Percentiles rank a stretch among this genome's conserved stretches.
These are phyloP conservation scores for Patellifolia procumbens DNA, from an alignment of 179 eudicot genomes.

Conservation along the genomic window DNA sequence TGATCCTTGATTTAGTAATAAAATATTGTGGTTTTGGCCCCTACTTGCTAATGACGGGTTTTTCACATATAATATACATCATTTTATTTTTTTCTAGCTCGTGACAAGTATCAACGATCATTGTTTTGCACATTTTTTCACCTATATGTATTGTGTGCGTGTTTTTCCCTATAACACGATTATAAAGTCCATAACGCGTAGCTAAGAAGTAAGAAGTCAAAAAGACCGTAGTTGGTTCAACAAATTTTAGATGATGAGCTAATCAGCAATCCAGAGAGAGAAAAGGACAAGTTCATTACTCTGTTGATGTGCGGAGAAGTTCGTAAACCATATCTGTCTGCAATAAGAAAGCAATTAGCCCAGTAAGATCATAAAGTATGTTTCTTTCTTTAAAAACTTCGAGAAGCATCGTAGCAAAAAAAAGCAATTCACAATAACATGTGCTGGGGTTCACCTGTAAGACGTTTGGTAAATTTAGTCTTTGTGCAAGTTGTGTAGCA, in stretches of 20 bases:
- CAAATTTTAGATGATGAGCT: neutral
- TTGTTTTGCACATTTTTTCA: neutral
- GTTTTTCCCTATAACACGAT: neutral
- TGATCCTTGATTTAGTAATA: no score
- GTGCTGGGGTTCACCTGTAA: conserved; percentile 58
- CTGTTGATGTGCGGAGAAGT: conserved; percentile 95
- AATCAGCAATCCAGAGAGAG: conserved; percentile 10
- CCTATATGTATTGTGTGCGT: neutral
- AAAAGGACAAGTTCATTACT: conserved; percentile 46
- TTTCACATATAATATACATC: no score
- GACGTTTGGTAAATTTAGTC: conserved; percentile 93
- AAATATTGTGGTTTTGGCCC: no score
- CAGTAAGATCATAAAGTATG: neutral
- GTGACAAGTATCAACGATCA: neutral
- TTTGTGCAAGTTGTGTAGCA: conserved; percentile 98
- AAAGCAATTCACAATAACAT: neutral
- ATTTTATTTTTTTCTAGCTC: neutral
- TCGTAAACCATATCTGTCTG: conserved; percentile 99
- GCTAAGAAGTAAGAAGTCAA: neutral
- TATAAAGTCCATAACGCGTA: neutral
- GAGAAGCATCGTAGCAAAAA: neutral
- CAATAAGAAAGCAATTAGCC: conserved; percentile 31
- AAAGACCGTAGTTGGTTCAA: neutral
- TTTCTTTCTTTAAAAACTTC: neutral
- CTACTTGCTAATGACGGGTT: no score